Evolutionary conservation across 2,329 filamentous ascomycete species (phyloP).

Genomic region (Exophiala phaeomuriformis): DNA sequence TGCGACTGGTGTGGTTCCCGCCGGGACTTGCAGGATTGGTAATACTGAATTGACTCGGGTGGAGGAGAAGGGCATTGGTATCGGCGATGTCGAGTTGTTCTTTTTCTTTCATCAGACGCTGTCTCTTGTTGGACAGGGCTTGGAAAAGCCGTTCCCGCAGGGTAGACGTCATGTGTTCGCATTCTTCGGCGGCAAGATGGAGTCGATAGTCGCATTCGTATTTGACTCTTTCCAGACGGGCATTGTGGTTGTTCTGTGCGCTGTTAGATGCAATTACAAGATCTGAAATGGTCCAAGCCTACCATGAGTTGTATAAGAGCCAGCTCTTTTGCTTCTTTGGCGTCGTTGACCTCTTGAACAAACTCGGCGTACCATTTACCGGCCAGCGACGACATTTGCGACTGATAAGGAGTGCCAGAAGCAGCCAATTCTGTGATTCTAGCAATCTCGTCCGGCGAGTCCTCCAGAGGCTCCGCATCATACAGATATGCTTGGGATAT

Average conservation of each 20-base stretch:
- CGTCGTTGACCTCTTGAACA: constrained; percentile 76
- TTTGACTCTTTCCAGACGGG: constrained; percentile 49
- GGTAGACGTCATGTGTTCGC: constrained; percentile 51
- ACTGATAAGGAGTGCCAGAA: constrained; percentile 56
- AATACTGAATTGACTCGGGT: constrained; percentile 60
- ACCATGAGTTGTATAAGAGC: constrained; percentile 77
- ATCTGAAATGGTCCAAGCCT: constrained; percentile 31
- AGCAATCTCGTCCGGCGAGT: constrained; percentile 58
- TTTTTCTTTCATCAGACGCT: constrained; percentile 55
- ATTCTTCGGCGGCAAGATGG: constrained; percentile 57
- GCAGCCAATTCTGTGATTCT: constrained; percentile 53
- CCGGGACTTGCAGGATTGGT: constrained; percentile 58
- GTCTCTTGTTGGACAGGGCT: constrained; percentile 50
- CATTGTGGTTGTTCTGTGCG: constrained; percentile 50
- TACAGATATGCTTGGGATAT: constrained; percentile 83
- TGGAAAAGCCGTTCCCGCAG: constrained; percentile 56
- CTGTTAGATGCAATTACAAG: background rate
- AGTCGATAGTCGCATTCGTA: constrained; percentile 53
- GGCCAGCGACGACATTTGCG: constrained; percentile 58
- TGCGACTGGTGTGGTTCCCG: constrained; percentile 53
- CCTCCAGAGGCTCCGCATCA: constrained; percentile 59
- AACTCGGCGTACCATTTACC: constrained; percentile 81
- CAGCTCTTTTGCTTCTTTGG: constrained; percentile 79
- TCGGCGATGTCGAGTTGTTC: constrained; percentile 61
- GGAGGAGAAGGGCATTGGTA: constrained; percentile 57